Base-by-base conservation (phyloP, 306 rosid genomes). In the Ammopiptanthus mongolicus region DNA sequence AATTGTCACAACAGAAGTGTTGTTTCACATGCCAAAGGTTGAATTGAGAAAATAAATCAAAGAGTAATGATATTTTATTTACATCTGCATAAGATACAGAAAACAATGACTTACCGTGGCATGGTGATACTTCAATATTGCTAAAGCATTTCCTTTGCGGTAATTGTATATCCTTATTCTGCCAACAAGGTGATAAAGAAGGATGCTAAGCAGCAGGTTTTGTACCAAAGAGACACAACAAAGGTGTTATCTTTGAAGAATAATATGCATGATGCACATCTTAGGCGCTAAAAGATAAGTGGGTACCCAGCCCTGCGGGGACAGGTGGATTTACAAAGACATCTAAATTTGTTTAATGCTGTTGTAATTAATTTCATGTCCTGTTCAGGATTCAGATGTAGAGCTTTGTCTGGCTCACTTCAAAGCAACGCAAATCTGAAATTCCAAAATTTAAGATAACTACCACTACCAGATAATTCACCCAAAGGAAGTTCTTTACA, bases 101-200 rank as follows among this genome's bases (percentile, higher is more conserved):
- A 78, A 76, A 56, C 63, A 22, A 56, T 31, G 65, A 60, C 85
- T 44, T 84, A 91, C 97, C 81, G 91, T 87, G 71, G 89, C 87
- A 70, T 85, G 96, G 78, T 95, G 98, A 86, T 95, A 95, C 86
- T 88, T 95, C 76, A 95, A 81, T 79, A 89, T 80, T 22, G 97
- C 97, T 69, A 95, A 84, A 75, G 97, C 83, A 74, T 77, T 92
- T 80, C 97, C 97, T 76, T 92, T 95, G 73, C 83, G 87, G 66
- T 90, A 91, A 75, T 91, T 87, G 75, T 88, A 90, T 75, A 95
- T 77, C 87, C 97, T 82, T 81, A 88, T 81, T 84, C 97, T 95
- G 90, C 73, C 75, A 87, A 77, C 42, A 69, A 66, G 34, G 47
- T 25, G 64, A 80, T 42, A 80, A 37, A 23, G 12, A 73, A 18